Evolutionary conservation across 2,329 filamentous ascomycete genomes (phyloP).

Genomic region (Aspergillus tamarii): DNA sequence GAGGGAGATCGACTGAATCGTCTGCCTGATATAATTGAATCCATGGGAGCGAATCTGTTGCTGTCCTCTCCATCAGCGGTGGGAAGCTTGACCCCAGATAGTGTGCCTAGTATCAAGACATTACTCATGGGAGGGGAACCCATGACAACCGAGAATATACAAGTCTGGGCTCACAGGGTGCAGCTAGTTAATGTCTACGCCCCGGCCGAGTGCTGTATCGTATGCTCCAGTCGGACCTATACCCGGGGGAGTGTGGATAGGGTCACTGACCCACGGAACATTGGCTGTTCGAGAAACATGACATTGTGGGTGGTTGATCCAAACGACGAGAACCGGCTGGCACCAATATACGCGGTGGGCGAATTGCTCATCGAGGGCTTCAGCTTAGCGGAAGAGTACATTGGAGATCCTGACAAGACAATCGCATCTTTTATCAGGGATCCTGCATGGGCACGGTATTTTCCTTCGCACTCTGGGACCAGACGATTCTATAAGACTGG

Average conservation of each 20-base stretch:
- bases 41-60: too few species aligned
- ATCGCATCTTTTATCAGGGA: not conserved
- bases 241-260: not conserved
- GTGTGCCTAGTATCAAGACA: not conserved
- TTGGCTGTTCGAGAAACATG: not conserved
- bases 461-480: too few species aligned
- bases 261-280: not conserved
- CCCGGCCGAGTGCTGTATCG: not conserved
- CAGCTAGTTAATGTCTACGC: not conserved
- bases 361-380: not conserved
- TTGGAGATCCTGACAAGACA: not conserved
- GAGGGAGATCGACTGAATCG: too few species aligned
- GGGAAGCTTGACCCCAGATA: not conserved
- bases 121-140: not conserved
- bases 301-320: not conserved
- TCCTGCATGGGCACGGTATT: not conserved
- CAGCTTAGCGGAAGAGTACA: not conserved
- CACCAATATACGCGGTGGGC: not conserved
- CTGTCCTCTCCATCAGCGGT: not conserved
- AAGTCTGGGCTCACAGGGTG: not conserved
- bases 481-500: too few species aligned
- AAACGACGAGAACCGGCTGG: not conserved
- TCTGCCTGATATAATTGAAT: too few species aligned
- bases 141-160: not conserved
- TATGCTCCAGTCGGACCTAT: not conserved